Percentiles rank a stretch among this genome's conserved stretches.
These are phyloP conservation scores for Stemphylium beticola DNA, from an alignment of 2,329 filamentous ascomycete species.

Conservation along the genomic window DNA sequence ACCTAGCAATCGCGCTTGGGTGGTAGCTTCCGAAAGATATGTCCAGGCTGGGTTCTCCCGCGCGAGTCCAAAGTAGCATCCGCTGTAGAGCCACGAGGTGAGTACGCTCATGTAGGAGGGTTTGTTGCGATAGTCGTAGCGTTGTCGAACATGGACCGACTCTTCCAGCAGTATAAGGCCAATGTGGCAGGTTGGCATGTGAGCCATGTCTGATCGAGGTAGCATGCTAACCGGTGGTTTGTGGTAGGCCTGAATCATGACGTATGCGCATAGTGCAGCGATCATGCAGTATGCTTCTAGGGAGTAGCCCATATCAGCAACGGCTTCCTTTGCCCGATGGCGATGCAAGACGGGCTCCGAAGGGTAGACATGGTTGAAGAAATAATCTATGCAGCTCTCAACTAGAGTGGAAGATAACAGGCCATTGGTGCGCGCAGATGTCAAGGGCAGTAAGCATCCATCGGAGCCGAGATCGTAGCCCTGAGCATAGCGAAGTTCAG, in stretches of 20 bases:
- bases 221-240: constrained; percentile 52
- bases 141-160: constrained; percentile 61
- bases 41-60: constrained; percentile 68
- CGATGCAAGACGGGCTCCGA: constrained; percentile 66
- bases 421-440: constrained; percentile 55
- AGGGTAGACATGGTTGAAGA: constrained; percentile 68
- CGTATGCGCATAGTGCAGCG: constrained; percentile 58
- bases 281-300: constrained; percentile 65
- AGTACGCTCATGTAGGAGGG: constrained; percentile 62
- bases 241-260: constrained; percentile 58
- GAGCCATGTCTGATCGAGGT: constrained; percentile 53
- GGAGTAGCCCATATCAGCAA: constrained; percentile 58
- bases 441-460: too few species aligned
- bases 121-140: constrained; percentile 64
- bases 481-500: too few species aligned
- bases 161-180: constrained; percentile 65
- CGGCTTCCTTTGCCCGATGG: constrained; percentile 58
- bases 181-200: constrained; percentile 52
- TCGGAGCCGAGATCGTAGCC: too few species aligned
- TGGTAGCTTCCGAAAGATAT: constrained; percentile 66
- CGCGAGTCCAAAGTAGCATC: constrained; percentile 67
- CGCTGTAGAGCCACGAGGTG: constrained; percentile 67
- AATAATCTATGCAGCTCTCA: constrained; percentile 64
- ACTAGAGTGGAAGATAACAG: constrained; percentile 59
- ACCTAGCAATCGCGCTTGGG: constrained; percentile 63